Conservation (phyloP, 1,139 yeast genomes). For the Pichia sp. region DNA sequence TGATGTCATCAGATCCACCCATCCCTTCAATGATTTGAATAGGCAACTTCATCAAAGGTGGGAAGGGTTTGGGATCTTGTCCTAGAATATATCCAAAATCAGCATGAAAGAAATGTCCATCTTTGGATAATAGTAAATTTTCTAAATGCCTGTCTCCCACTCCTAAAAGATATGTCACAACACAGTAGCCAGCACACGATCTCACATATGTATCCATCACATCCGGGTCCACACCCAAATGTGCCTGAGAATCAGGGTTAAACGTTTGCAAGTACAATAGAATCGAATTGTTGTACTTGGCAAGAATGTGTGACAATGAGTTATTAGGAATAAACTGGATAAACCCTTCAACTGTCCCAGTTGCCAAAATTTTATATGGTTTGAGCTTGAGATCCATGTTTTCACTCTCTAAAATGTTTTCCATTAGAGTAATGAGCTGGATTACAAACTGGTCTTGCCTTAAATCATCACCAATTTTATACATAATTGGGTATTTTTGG, state of each 20-base stretch:
- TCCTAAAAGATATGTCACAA: constrained; percentile 86
- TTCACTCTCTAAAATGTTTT: constrained; percentile 77
- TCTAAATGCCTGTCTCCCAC: constrained; percentile 97
- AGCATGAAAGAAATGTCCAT: constrained; percentile 80
- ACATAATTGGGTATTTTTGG: constrained; percentile 63
- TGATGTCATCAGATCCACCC: constrained; percentile 87
- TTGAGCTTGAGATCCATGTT: constrained; percentile 81
- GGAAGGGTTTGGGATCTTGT: constrained; percentile 96
- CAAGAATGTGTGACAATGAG: constrained; percentile 73
- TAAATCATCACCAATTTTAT: constrained; percentile 92
- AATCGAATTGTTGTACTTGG: constrained; percentile 67
- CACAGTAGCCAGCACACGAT: constrained; percentile 98
- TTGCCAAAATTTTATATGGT: constrained; percentile 86
- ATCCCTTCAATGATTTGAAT: constrained; percentile 96
- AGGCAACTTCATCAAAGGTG: constrained; percentile 96
- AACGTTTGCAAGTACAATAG: constrained; percentile 60
- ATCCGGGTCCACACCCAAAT: constrained; percentile 63
- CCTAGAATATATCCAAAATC: constrained; percentile 97
- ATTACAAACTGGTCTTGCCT: constrained; percentile 94
- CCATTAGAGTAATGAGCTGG: constrained; percentile 89
- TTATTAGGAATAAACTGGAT: constrained; percentile 90
- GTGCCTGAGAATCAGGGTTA: constrained; percentile 51
- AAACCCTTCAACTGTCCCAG: constrained; percentile 86
- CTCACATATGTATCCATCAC: constrained; percentile 92
- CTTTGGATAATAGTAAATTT: constrained; percentile 55